Evolutionary conservation across 345 rosid genomes (phyloP), one percentile per base, ranked within the genome.

Genomic region (Trapa incisa): DNA sequence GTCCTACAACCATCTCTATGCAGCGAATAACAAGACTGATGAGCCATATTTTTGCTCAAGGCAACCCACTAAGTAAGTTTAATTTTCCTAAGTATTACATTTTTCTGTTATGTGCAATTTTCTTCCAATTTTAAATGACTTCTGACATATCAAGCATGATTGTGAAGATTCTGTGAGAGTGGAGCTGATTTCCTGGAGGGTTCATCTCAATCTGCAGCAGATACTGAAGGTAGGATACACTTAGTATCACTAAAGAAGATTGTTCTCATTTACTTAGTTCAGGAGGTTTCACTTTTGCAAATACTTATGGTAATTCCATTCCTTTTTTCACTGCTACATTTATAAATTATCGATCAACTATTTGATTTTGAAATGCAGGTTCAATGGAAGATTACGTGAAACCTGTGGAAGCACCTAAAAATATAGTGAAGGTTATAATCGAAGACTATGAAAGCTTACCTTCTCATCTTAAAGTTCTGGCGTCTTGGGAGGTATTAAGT

Each of bases 401-500:
- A 68, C 73, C 73, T 53, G 69, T 48, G 47, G 72, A 69, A 77
- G 75, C 70, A 65, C 37, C 73, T 39, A 67, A 57, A 6, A 57
- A 75, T 32, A 8, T 70, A 14, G 70, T 92, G 65, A 73, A 78
- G 70, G 74, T 85, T 22, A 72, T 80, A 2, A 77, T 72, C 73
- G 83, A 81, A 75, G 91, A 80, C 61, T 92, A 84, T 58, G 89
- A 84, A 64, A 75, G 64, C 71, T 87, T 89, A 60, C 97, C 93
- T 37, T 84, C 98, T 64, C 86, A 80, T 77, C 76, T 89, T 83
- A 83, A 80, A 77, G 71, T 74, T 69, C 81, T 89, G 64, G 78
- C 91, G 36, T 76, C 98, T 52, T 89, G 98, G 97, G 97, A 92
- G 98, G 98, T 92, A 85, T 7, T 11, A 39, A 35, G 38, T 58